phyloP scores from a whole-genome alignment of 768 basidiomycete species.

The Boletus edulis region DNA sequence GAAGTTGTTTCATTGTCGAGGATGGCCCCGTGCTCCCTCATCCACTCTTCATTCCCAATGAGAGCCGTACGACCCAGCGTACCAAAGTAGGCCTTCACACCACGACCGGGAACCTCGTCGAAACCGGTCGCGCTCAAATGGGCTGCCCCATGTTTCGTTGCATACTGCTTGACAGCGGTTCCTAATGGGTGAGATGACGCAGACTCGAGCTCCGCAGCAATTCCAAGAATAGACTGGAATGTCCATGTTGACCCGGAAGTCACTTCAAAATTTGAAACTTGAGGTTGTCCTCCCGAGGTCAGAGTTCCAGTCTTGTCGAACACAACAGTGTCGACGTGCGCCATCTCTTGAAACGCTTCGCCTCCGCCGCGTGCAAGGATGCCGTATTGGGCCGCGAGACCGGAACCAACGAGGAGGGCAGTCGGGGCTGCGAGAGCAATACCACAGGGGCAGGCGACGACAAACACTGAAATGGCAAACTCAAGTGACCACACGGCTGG shows the following conservation, averaged over 20 bases:
- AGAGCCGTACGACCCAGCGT: constrained; percentile 43
- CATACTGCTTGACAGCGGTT: constrained; percentile 52
- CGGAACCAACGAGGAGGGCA: constrained; percentile 79
- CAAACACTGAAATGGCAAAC: constrained; percentile 80
- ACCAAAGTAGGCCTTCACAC: constrained; percentile 52
- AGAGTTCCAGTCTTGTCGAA: constrained; percentile 91
- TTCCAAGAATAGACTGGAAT: constrained; percentile 41
- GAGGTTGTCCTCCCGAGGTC: constrained; percentile 62
- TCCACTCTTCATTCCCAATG: constrained; percentile 71
- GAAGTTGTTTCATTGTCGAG: constrained; percentile 31
- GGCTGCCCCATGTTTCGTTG: constrained; percentile 32
- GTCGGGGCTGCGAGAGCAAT: constrained; percentile 86
- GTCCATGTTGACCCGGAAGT: constrained; percentile 27
- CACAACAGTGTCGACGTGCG: constrained; percentile 66
- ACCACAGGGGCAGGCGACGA: constrained; percentile 85
- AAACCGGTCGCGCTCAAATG: constrained; percentile 35
- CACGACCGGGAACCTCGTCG: constrained; percentile 66
- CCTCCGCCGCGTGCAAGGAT: constrained; percentile 86
- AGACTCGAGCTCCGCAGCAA: constrained; percentile 55
- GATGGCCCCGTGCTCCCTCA: constrained; percentile 44
- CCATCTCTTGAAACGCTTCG: constrained; percentile 83
- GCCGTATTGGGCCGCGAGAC: constrained; percentile 74
- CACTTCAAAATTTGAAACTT: constrained; percentile 53
- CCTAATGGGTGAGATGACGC: constrained; percentile 67
- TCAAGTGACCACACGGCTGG: constrained; percentile 73